Evolutionary conservation across 1,139 yeast species (phyloP).

Genomic region (Geotrichum histeridarum): DNA sequence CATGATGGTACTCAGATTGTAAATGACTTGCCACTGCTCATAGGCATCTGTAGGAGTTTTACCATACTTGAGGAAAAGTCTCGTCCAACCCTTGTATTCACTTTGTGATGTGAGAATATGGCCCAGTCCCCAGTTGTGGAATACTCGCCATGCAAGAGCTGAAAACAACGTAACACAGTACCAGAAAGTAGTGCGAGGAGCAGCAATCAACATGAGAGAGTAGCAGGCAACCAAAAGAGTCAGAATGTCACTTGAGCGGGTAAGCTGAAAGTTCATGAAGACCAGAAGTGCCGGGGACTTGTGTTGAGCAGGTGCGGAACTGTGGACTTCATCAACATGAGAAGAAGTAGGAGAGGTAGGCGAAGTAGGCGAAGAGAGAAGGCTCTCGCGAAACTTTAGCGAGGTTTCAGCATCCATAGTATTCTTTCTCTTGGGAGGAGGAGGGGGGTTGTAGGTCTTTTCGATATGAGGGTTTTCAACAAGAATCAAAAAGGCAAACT

Average conservation of each 20-base stretch:
- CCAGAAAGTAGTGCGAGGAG: slow-evolving; percentile 32
- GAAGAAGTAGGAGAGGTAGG: neutral
- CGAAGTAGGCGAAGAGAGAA: slow-evolving; percentile 6
- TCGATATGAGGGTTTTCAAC: slow-evolving; percentile 89
- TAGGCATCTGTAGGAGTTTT: slow-evolving; percentile 64
- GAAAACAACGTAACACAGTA: slow-evolving; percentile 42
- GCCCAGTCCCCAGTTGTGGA: slow-evolving; percentile 53
- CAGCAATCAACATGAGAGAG: slow-evolving; percentile 46
- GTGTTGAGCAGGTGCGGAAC: slow-evolving; percentile 18
- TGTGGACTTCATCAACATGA: neutral
- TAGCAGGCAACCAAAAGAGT: slow-evolving; percentile 48
- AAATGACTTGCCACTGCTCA: slow-evolving; percentile 70
- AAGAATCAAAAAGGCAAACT: slow-evolving; percentile 67
- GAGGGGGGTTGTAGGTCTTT: slow-evolving; percentile 55
- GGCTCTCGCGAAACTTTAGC: slow-evolving; percentile 13
- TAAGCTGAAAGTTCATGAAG: slow-evolving; percentile 55
- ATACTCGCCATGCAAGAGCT: slow-evolving; percentile 49
- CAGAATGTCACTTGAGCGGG: slow-evolving; percentile 62
- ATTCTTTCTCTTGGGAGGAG: slow-evolving; percentile 24
- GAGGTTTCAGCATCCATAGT: slow-evolving; percentile 16
- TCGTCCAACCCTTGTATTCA: slow-evolving; percentile 58
- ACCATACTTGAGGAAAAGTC: slow-evolving; percentile 61
- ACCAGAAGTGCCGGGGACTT: slow-evolving; percentile 51
- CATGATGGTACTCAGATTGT: slow-evolving; percentile 47
- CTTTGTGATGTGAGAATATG: slow-evolving; percentile 57